Evolutionary conservation across 2,329 filamentous ascomycete species (phyloP), one percentile per base, ranked within the genome.

Genomic region (Pseudohalonectria lignicola): DNA sequence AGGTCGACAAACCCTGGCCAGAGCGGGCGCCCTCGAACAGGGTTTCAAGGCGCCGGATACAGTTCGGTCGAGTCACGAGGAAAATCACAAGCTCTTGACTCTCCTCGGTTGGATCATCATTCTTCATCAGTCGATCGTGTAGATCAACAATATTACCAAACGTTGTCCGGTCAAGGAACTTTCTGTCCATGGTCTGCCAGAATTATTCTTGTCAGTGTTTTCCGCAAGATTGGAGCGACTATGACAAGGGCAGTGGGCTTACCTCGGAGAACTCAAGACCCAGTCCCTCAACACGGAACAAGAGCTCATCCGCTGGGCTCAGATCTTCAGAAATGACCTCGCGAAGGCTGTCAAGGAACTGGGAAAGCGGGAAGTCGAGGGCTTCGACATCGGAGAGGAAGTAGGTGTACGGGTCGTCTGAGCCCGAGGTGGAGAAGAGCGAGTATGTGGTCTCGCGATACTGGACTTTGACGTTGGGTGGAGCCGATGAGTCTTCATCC

Each of bases 221-320:
- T n/a, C n/a, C n/a, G n/a, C n/a, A n/a, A n/a, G n/a, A n/a, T n/a
- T n/a, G n/a, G n/a, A n/a, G n/a, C n/a, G n/a, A n/a, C n/a, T n/a
- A n/a, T n/a, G n/a, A n/a, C n/a, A n/a, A n/a, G n/a, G n/a, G n/a
- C n/a, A n/a, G n/a, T n/a, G n/a, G n/a, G 44, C 63, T 45, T 54
- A 68, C 66, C 56, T 73, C 68, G 16, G 65, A 56, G 50, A 72
- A 71, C 49, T 73, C 68, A 23, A 74, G 55, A 8, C 66, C 67
- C 30, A 74, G 60, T 41, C 70, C 64, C 20, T 72, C 66, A 34
- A 73, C 54, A 41, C 69, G 65, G 30, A 72, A 59, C n/a, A 65
- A 57, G 31, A 74, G 52, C 40, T 73, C 68, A 37, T 74, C 69
- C 15, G 62, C 57, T 4, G 53, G 41, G 5, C 54, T 51, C 3